Evolutionary conservation across 257 asterid species (phyloP), one percentile per base, ranked within the genome.

Genomic region (Buddleja alternifolia): DNA sequence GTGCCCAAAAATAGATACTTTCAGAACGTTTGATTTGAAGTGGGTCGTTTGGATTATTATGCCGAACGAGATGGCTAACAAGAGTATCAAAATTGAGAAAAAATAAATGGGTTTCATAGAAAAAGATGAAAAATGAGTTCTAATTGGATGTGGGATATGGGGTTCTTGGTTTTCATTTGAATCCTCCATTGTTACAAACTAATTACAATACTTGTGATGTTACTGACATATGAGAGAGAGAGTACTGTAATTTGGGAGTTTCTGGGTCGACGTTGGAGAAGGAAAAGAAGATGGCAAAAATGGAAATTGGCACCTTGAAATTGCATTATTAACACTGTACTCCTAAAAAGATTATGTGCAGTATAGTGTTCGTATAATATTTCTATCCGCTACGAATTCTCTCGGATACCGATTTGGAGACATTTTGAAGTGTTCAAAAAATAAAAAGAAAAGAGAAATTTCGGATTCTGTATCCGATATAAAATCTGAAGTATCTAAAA

Each of bases 21-120:
- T 81, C 7, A 82, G 77, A 14, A 67, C 63, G 78, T 50, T 37
- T 9, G 16, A 32, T 32, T 48, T 73, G 78, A 45, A 76, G 66
- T 14, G 71, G 55, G 57, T 25, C 15, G 62, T 69, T 48, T 63
- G 59, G 20, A 82, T 39, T 40, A 19, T 8, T 41, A 77, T 29
- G 56, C 50, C 25, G 70, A 81, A 64, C 70, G 84, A 82, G 63
- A 91, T 51, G 60, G 93, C 93, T 9, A 78, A 25, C 54, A 85
- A 8, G 10, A 86, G 81, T 9, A 79, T 48, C 15, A 76, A 66
- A 56, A 80, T 70, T 36, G 97, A 83, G 56, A 84, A 7, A 3
- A 84, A 6, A 24, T 17, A 76, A 61, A 84, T 29, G 80, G 83
- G 82, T 79, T 85, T 84, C 39, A 62, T 9, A 53, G 55, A 55